These are phyloP conservation scores for Phaeosphaeria sp. DNA, from an alignment of 2,329 filamentous ascomycete genomes.

Conservation along the genomic window DNA sequence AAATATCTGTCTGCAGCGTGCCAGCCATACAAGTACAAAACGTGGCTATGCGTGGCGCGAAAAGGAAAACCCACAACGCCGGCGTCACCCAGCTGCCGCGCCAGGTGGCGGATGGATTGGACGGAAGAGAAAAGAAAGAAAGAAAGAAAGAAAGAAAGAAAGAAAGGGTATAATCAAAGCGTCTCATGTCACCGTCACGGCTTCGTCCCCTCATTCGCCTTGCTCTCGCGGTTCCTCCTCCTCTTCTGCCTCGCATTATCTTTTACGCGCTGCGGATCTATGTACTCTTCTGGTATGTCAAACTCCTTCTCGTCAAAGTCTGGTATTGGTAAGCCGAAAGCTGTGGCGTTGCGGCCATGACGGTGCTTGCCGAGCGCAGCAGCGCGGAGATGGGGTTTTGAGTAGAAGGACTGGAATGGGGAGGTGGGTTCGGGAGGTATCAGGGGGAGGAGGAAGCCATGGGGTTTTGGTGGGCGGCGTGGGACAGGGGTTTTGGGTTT, in stretches of 20 bases:
- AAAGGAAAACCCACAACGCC: no score
- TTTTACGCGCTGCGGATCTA: slow-evolving; percentile 56
- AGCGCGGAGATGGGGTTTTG: slow-evolving; percentile 79
- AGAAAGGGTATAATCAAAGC: neutral
- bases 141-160: no score
- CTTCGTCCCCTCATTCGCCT: neutral
- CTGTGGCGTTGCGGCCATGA: slow-evolving; percentile 72
- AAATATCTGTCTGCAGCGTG: no score
- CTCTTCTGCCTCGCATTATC: slow-evolving; percentile 69
- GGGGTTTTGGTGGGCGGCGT: slow-evolving; percentile 39
- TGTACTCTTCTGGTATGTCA: slow-evolving; percentile 70
- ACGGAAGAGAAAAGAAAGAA: no score
- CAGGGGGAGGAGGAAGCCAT: slow-evolving; percentile 38
- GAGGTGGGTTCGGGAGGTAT: slow-evolving; percentile 50
- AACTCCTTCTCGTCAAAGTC: slow-evolving; percentile 76
- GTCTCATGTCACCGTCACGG: neutral
- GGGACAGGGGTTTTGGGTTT: slow-evolving; percentile 46
- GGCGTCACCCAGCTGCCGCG: no score
- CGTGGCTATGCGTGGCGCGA: no score
- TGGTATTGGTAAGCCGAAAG: slow-evolving; percentile 83
- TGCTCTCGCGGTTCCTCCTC: slow-evolving; percentile 62
- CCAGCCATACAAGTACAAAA: no score
- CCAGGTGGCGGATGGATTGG: no score
- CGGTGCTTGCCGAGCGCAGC: slow-evolving; percentile 76
- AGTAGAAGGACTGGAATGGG: slow-evolving; percentile 87